A percentile compares a stretch with the other conserved stretches of the same genome.
Evolutionary conservation across 2,329 filamentous ascomycete genomes (phyloP).

Genomic region (Penicillium sp.): DNA sequence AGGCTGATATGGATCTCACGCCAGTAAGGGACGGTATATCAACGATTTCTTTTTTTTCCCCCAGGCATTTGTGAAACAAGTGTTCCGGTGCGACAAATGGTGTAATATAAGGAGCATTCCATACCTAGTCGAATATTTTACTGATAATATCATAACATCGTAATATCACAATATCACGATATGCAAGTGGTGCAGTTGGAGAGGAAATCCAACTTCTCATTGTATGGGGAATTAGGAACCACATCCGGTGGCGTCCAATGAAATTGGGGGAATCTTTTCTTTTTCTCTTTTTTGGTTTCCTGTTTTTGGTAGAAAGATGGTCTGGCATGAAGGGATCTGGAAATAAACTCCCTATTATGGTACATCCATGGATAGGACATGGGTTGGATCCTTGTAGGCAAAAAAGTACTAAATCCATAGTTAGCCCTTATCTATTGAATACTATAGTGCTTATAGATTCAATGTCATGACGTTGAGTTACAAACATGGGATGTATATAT

Average conservation of each 20-base stretch:
- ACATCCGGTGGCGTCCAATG: slow-evolving; percentile 7
- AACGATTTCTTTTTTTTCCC: background rate
- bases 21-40: background rate
- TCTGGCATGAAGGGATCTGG: background rate
- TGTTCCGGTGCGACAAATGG: background rate
- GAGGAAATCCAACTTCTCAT: background rate
- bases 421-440: background rate
- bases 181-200: background rate
- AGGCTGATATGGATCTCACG: background rate
- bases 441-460: background rate
- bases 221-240: slow-evolving; percentile 3
- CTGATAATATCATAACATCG: background rate
- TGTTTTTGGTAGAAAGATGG: background rate
- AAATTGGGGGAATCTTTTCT: background rate
- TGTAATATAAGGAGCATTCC: background rate
- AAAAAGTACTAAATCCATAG: background rate
- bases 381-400: background rate
- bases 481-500: background rate
- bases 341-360: background rate
- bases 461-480: background rate
- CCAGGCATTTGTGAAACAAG: background rate
- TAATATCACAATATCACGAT: background rate
- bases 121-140: background rate
- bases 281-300: background rate
- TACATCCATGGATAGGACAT: background rate